Conservation (phyloP, 139 green algal genomes). For the Eudorina sp. region DNA sequence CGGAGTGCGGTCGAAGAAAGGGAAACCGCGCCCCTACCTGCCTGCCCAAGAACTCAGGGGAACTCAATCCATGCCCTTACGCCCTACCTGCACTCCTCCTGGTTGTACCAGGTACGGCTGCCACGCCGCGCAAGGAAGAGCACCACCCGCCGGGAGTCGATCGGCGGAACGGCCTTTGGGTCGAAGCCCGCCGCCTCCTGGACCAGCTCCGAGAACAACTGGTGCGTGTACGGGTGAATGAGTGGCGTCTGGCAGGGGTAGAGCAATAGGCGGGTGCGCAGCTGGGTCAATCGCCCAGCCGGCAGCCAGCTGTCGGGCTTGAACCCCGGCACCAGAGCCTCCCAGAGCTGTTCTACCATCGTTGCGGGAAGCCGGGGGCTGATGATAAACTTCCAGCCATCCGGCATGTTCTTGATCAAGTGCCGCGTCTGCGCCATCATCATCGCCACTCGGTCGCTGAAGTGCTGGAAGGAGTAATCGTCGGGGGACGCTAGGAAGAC, state of each 20-base stretch:
- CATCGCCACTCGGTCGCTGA: not conserved
- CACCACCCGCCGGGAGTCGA: not conserved
- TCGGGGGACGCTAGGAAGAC: conserved; percentile 11
- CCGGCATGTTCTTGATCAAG: not conserved
- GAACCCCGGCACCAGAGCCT: not conserved
- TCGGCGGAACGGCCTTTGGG: not conserved
- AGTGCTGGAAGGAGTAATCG: conserved; percentile 13
- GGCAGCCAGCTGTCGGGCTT: not conserved
- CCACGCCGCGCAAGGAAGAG: not conserved
- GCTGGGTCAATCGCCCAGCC: not conserved
- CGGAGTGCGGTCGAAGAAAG: too few relatives aligned
- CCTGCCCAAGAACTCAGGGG: not conserved
- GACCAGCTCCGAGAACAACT: conserved; percentile 2
- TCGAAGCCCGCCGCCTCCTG: not conserved
- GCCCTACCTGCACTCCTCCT: conserved; percentile 15
- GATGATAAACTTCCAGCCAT: not conserved
- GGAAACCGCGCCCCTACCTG: too few relatives aligned
- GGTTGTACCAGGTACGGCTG: not conserved
- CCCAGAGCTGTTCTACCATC: not conserved
- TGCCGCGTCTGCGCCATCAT: conserved; percentile 20
- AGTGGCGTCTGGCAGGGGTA: conserved; percentile 22
- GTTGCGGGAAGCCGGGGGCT: not conserved
- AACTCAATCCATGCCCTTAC: not conserved
- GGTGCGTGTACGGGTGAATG: conserved; percentile 26
- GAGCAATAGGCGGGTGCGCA: not conserved